Evolutionary conservation across 192 early-diverging fungal genomes (phyloP).

Genomic region (Backusella sp.): DNA sequence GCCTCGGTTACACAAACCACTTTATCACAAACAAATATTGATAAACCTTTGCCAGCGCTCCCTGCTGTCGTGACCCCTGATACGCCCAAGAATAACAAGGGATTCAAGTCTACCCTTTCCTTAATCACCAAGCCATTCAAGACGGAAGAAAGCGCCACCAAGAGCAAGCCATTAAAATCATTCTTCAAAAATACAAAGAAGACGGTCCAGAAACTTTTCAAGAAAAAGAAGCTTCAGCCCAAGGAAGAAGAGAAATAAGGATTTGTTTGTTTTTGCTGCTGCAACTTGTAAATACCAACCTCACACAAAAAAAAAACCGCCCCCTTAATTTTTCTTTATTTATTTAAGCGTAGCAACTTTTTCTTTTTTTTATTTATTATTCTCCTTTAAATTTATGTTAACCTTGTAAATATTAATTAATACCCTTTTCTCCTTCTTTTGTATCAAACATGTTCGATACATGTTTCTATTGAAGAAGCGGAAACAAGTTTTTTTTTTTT

Average conservation of each 20-base stretch:
- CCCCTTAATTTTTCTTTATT: conserved; percentile 1
- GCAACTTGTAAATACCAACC: background rate
- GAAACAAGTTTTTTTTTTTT: background rate
- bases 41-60: conserved; percentile 4
- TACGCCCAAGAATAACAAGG: background rate
- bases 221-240: background rate
- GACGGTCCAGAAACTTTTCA: background rate
- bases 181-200: conserved; percentile 3
- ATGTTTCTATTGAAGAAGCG: background rate
- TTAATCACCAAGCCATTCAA: background rate
- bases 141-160: background rate
- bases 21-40: background rate
- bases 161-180: background rate
- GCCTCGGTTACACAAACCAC: background rate
- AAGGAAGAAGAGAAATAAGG: background rate
- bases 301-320: background rate
- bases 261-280: background rate
- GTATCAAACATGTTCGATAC: background rate
- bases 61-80: conserved; percentile 1
- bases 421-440: conserved; percentile 3
- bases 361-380: background rate
- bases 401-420: conserved; percentile 12
- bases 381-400: background rate
- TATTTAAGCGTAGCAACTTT: conserved; percentile 4
- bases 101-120: background rate